Conservation (phyloP, 257 asterid species). For the Solanum paucissectum region DNA sequence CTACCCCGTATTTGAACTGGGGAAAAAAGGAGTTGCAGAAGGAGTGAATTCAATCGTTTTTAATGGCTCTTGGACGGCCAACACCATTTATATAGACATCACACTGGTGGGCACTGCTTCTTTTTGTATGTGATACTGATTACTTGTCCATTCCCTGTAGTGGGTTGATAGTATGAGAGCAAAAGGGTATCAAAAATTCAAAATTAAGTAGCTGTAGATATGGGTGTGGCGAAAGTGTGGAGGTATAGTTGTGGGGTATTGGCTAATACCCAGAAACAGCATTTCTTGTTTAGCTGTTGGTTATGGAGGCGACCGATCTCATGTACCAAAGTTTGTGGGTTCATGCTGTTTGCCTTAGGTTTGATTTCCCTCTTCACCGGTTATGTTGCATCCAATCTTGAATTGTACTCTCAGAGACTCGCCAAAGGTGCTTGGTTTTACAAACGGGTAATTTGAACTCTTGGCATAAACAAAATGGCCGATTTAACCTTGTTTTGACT, state of each 20-base stretch:
- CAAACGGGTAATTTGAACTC: slow-evolving; percentile 25
- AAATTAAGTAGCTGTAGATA: slow-evolving; percentile 14
- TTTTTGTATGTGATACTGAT: not conserved
- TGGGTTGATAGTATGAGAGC: not conserved
- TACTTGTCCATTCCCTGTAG: not conserved
- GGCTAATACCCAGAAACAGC: slow-evolving; percentile 9
- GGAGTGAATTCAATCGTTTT: not conserved
- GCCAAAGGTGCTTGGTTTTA: slow-evolving; percentile 21
- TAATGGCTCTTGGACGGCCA: not conserved
- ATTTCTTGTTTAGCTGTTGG: slow-evolving; percentile 4
- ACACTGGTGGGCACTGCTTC: not conserved
- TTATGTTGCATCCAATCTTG: slow-evolving; percentile 89
- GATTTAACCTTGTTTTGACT: not conserved
- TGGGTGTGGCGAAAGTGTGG: slow-evolving; percentile 69
- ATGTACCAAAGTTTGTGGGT: slow-evolving; percentile 76
- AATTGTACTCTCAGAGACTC: slow-evolving; percentile 70
- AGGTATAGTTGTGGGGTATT: slow-evolving; percentile 27
- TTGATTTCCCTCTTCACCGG: slow-evolving; percentile 92
- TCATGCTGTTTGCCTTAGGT: slow-evolving; percentile 66
- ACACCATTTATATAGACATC: not conserved
- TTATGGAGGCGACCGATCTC: slow-evolving; percentile 43
- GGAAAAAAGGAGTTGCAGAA: not conserved
- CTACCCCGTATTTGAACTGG: not conserved
- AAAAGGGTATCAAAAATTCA: not conserved
- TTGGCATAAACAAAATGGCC: not conserved